Conservation (phyloP, 306 rosid genomes). For the Dryas octopetala region DNA sequence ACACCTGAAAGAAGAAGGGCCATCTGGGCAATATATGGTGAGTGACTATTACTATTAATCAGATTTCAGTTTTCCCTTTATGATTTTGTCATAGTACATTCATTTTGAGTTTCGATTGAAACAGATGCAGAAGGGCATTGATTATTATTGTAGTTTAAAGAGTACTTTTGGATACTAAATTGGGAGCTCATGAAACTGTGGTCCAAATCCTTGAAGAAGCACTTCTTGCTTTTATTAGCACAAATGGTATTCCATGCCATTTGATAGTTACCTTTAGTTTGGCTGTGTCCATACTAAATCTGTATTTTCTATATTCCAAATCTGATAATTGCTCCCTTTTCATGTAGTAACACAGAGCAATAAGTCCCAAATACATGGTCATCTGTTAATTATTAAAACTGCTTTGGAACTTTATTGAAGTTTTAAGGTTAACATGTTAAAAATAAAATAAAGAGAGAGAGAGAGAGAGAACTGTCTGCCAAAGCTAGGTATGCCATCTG, state of each 20-base stretch:
- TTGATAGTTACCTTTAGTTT: not conserved
- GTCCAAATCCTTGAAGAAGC: not conserved
- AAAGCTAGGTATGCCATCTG: not conserved
- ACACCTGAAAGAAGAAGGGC: constrained; percentile 80
- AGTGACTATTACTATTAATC: constrained; percentile 33
- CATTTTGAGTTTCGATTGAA: not conserved
- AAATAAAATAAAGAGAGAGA: too few species aligned
- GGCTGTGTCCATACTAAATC: not conserved
- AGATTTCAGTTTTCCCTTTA: not conserved
- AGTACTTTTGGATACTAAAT: not conserved
- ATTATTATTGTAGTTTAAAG: not conserved
- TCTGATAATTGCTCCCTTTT: not conserved
- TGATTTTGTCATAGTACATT: not conserved
- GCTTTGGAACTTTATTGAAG: too few species aligned
- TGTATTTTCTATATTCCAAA: not conserved
- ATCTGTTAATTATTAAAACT: too few species aligned
- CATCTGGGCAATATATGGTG: constrained; percentile 91
- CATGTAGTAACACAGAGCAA: not conserved
- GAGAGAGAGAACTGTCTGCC: not conserved
- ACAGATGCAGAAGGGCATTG: too few species aligned
- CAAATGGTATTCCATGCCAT: not conserved
- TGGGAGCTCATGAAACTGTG: not conserved
- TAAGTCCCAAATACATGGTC: not conserved
- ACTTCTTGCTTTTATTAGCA: not conserved
- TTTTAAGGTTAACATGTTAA: too few species aligned